Evolutionary conservation across 345 rosid species (phyloP), one percentile per base, ranked within the genome.

Genomic region (Viola odorata): DNA sequence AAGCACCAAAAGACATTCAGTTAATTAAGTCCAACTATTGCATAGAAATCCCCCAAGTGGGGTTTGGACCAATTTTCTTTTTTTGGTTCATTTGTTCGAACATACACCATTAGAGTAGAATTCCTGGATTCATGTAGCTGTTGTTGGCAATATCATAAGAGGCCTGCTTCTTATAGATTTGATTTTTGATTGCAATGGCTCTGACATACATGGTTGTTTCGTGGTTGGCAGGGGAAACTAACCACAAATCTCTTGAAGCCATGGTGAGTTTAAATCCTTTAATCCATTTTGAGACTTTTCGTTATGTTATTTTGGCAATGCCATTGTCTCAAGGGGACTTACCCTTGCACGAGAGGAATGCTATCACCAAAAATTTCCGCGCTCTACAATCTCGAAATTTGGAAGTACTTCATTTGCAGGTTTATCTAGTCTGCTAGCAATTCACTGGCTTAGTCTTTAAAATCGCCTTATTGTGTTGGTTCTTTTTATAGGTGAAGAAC

Each of bases 221-320:
- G n/a, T 44, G 8, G 5, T 45, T 75, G 69, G 68, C 83, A 91
- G 99, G 95, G 41, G 95, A 79, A 74, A 90, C 81, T 58, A 88
- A 69, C 76, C 52, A 73, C 55, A 86, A 82, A 52, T 88, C 96
- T 49, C 81, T 94, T 16, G 96, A 94, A 60, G 97, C 91, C 42
- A 23, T 91, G 92, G 96, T 90, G 64, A 82, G 84, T 80, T 38
- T 1, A 17, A 55, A 42, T 53, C 37, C 23, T 41, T 7, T 3
- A 36, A 3, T 17, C 32, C 12, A 32, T 23, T 7, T 53, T 8
- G 12, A 10, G 13, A 42, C 3, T 47, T 4, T 47, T 47, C 50
- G 32, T 32, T 37, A 36, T 23, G 57, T 38, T 10, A 17, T 53
- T 36, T 8, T 23, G 37, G 8, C 54, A 51, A 13, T 51, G 1